phyloP scores from a whole-genome alignment of 164 flowering plant species.

The Dillenia suffruticosa region DNA sequence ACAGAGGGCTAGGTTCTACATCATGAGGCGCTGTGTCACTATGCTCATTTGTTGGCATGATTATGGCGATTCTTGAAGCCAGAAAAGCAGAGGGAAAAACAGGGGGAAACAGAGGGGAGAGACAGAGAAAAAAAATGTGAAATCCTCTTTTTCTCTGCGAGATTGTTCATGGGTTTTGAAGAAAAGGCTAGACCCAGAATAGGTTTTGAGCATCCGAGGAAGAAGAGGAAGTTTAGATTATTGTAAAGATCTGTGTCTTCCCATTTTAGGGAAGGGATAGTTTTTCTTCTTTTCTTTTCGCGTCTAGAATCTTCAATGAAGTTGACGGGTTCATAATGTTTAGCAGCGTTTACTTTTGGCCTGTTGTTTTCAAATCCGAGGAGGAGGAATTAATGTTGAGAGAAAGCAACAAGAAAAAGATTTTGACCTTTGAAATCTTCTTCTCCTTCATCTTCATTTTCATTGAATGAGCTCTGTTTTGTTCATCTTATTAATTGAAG shows the following conservation, averaged over 20 bases:
- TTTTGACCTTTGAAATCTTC: neutral
- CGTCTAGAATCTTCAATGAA: slow-evolving; percentile 3
- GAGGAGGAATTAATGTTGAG: neutral
- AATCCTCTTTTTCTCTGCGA: slow-evolving; percentile 16
- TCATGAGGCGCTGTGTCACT: slow-evolving; percentile 75
- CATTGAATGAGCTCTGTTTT: neutral
- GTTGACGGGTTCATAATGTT: slow-evolving; percentile 20
- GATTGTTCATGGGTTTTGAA: slow-evolving; percentile 15
- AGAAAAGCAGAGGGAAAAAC: neutral
- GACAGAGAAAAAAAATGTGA: neutral
- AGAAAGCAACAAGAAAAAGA: slow-evolving; percentile 3
- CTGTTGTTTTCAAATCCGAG: too few relatives aligned
- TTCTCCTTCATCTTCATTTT: neutral
- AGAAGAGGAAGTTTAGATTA: slow-evolving; percentile 16
- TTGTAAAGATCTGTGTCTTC: slow-evolving; percentile 14
- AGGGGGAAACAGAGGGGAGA: neutral
- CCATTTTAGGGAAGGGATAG: too few relatives aligned
- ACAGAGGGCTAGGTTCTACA: slow-evolving; percentile 80
- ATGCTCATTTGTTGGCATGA: slow-evolving; percentile 89
- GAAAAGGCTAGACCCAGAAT: neutral
- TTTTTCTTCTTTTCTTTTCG: slow-evolving; percentile 6
- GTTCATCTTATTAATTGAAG: neutral
- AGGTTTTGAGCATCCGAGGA: slow-evolving; percentile 14
- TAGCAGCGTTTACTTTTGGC: too few relatives aligned
- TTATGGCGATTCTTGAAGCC: slow-evolving; percentile 47